Conservation (phyloP, 352 stramenopile genomes). For the Phytophthora fragariae region DNA sequence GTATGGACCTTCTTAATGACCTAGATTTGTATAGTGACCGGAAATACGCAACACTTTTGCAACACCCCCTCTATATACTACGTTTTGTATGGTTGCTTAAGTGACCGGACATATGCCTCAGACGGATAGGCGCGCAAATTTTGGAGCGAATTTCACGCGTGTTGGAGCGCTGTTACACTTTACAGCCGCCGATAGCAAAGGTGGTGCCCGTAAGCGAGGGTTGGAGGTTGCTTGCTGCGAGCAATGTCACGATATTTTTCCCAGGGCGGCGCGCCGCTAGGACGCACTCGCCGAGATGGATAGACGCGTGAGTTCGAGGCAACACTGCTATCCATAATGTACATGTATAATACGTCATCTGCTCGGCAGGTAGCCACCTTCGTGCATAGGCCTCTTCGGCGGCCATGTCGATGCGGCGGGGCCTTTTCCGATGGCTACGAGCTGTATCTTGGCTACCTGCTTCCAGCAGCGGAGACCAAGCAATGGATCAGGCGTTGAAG, state of each 20-base stretch:
- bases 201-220: constrained; percentile 19
- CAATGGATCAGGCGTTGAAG: neutral
- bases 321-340: constrained; percentile 13
- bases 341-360: constrained; percentile 32
- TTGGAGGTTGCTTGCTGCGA: constrained; percentile 13
- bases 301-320: constrained; percentile 37
- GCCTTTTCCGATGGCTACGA: constrained; percentile 17
- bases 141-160: constrained; percentile 11
- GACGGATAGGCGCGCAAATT: constrained; percentile 18
- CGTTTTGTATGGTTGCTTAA: too few relatives aligned
- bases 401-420: constrained; percentile 6
- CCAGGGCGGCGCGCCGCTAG: constrained; percentile 18
- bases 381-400: constrained; percentile 22
- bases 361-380: constrained; percentile 43
- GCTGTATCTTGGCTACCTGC: constrained; percentile 5
- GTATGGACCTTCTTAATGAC: too few relatives aligned
- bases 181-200: neutral
- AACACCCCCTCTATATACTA: too few relatives aligned
- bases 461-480: neutral
- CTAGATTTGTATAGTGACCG: too few relatives aligned
- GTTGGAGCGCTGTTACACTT: constrained; percentile 22
- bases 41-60: too few relatives aligned
- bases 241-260: constrained; percentile 37
- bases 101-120: too few relatives aligned
- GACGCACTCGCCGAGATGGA: constrained; percentile 14